Evolutionary conservation across 106 monocot genomes (phyloP), one percentile per base, ranked within the genome.

Genomic region (Vanilla planifolia): DNA sequence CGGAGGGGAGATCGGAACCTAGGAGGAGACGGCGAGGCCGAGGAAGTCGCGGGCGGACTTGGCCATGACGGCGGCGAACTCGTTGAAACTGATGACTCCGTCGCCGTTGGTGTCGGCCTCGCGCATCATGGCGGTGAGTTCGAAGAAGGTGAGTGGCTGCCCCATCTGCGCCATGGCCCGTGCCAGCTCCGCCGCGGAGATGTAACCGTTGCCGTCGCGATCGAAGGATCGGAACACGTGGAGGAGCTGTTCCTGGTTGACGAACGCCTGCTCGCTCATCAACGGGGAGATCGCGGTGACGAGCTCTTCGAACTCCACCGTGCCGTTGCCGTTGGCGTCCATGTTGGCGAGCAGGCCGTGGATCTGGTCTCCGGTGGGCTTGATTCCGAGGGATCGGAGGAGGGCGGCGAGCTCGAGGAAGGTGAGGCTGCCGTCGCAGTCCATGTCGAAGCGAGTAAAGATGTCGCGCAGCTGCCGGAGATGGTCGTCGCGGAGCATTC

Each of bases 401-500:
- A 85, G 77, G 39, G 85, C 85, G 6, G 85, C 85, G n/a, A 80
- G 85, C 55, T 85, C 85, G 16, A 85, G 74, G 22, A 71, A 80
- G 34, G 85, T 85, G 5, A 85, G 74, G 80, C 77, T 80, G 1
- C 85, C 85, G 48, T 85, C 80, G 11, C 59, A 67, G 67, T 85
- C 85, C 85, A 80, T 80, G 80, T 85, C 85, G 65, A 85, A 85
- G 16, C 85, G 80, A 3, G 23, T 40, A 67, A 85, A 85, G 32
- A 85, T 80, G 55, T 80, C 74, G 32, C 68, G 55, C 16, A 85
- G 69, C 61, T 80, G 67, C 30, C 74, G 67, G 39, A 77, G 67
- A 25, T 80, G 77, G 16, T 48, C 35, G 15, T 37, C 42, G 5
- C 58, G 47, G 26, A 62, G 71, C 9, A 30, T 20, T 33, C 35